Evolutionary conservation across 2,329 filamentous ascomycete species (phyloP).

Genomic region (Clonostachys byssicola): DNA sequence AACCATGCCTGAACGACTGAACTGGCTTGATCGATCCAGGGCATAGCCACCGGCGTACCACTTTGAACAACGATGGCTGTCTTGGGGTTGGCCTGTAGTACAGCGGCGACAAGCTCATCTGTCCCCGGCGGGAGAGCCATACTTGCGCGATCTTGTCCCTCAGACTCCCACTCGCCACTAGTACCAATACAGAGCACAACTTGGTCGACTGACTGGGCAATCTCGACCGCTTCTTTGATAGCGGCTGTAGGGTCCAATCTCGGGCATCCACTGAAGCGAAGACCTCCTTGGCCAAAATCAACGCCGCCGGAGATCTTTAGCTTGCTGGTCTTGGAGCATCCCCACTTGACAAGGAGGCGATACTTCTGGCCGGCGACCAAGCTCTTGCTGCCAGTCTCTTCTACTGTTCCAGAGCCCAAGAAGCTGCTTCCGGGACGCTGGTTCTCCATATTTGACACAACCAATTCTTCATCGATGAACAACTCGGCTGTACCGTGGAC

Average conservation of each 20-base stretch:
- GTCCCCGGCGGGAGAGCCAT: slow-evolving; percentile 72
- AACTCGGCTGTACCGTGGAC: slow-evolving; percentile 21
- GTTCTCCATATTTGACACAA: slow-evolving; percentile 20
- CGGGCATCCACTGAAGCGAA: slow-evolving; percentile 28
- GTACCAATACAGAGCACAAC: slow-evolving; percentile 75
- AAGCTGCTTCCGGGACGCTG: slow-evolving; percentile 25
- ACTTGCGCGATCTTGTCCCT: slow-evolving; percentile 73
- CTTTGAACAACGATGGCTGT: slow-evolving; percentile 74
- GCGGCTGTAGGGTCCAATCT: slow-evolving; percentile 43
- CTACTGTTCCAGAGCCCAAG: slow-evolving; percentile 23
- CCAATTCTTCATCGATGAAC: slow-evolving; percentile 21
- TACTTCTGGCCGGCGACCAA: slow-evolving; percentile 4
- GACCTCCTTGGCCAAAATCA: slow-evolving; percentile 29
- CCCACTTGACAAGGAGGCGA: slow-evolving; percentile 6
- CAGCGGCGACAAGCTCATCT: slow-evolving; percentile 64
- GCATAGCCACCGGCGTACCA: slow-evolving; percentile 71
- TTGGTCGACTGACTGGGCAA: slow-evolving; percentile 68
- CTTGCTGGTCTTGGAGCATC: slow-evolving; percentile 6
- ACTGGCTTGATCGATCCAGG: slow-evolving; percentile 53
- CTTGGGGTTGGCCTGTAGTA: slow-evolving; percentile 63
- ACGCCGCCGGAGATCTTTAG: slow-evolving; percentile 49
- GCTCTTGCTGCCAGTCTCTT: slow-evolving; percentile 12
- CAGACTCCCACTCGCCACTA: slow-evolving; percentile 78
- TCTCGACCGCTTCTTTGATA: slow-evolving; percentile 59
- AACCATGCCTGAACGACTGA: slow-evolving; percentile 35